Evolutionary conservation across 2,329 filamentous ascomycete species (phyloP).

Genomic region (Penicillium oxalicum): DNA sequence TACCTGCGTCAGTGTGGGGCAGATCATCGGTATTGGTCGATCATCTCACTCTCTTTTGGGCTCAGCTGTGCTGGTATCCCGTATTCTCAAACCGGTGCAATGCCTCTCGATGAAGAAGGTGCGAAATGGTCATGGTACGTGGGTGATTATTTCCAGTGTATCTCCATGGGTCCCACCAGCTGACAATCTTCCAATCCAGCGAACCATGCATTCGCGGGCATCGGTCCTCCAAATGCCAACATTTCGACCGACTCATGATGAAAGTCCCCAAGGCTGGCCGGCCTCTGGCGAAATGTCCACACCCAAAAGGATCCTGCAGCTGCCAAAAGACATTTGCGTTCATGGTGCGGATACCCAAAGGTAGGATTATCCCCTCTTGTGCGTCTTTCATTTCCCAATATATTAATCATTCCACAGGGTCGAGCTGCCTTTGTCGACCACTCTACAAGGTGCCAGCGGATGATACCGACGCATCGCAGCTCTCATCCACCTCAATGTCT

Average conservation of each 20-base stretch:
- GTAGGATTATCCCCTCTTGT: slow-evolving; percentile 19
- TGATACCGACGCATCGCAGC: slow-evolving; percentile 11
- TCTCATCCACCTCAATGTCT: slow-evolving; percentile 11
- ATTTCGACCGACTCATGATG: slow-evolving; percentile 46
- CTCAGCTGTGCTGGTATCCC: background rate
- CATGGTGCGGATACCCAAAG: slow-evolving; percentile 43
- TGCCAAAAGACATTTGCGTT: slow-evolving; percentile 40
- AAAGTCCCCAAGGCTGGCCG: slow-evolving; percentile 46
- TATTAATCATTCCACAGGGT: slow-evolving; percentile 25
- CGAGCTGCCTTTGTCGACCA: slow-evolving; percentile 38
- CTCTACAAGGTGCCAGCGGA: slow-evolving; percentile 33
- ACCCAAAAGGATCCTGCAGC: slow-evolving; percentile 39
- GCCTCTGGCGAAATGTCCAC: slow-evolving; percentile 44
- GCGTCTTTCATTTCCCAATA: background rate
- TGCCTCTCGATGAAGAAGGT: slow-evolving; percentile 42
- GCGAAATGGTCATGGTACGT: slow-evolving; percentile 44
- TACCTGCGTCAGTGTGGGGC: slow-evolving; percentile 5
- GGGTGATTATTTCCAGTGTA: background rate
- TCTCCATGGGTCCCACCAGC: background rate
- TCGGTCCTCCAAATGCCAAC: slow-evolving; percentile 46
- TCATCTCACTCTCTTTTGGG: slow-evolving; percentile 4
- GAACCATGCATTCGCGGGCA: slow-evolving; percentile 46
- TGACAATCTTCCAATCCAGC: slow-evolving; percentile 21
- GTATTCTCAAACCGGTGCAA: slow-evolving; percentile 15
- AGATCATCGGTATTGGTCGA: slow-evolving; percentile 9